Evolutionary conservation across 2,329 filamentous ascomycete species (phyloP).

Genomic region (Paracoccidioides brasiliensis): DNA sequence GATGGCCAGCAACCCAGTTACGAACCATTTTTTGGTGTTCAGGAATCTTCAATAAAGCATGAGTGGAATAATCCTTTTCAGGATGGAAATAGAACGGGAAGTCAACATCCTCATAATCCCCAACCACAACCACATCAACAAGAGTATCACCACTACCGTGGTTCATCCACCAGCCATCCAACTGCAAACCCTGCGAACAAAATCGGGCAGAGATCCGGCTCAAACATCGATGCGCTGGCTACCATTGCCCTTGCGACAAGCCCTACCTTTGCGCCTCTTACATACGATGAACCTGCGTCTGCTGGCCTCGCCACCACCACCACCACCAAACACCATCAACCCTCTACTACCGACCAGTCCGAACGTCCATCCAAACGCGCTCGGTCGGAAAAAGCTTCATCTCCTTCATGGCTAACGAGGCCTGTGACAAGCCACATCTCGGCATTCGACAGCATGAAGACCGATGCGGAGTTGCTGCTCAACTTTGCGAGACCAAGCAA

Average conservation of each 20-base stretch:
- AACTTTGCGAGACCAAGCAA: constrained; percentile 31
- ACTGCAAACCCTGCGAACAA: constrained; percentile 15
- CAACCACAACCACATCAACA: neutral
- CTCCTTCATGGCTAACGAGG: constrained; percentile 25
- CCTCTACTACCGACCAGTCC: constrained; percentile 16
- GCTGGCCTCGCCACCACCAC: constrained; percentile 13
- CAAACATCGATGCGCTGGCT: constrained; percentile 37
- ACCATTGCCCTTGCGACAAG: constrained; percentile 39
- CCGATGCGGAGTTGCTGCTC: constrained; percentile 37
- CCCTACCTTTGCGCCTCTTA: constrained; percentile 28
- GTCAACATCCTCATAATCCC: neutral
- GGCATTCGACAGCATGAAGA: constrained; percentile 25
- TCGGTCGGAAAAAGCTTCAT: constrained; percentile 43
- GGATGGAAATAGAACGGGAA: constrained; percentile 2
- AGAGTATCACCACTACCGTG: neutral
- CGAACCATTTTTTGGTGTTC: constrained; percentile 14
- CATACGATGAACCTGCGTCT: constrained; percentile 17
- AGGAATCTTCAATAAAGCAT: constrained; percentile 15
- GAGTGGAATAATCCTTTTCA: constrained; percentile 9
- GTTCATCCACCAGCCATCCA: neutral
- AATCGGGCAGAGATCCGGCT: constrained; percentile 29
- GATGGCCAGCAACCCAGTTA: neutral
- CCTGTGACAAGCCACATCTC: constrained; percentile 20
- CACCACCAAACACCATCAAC: constrained; percentile 12
- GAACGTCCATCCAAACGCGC: constrained; percentile 47